phyloP scores from a whole-genome alignment of 441 rosid species.

The Jatropha multifida region DNA sequence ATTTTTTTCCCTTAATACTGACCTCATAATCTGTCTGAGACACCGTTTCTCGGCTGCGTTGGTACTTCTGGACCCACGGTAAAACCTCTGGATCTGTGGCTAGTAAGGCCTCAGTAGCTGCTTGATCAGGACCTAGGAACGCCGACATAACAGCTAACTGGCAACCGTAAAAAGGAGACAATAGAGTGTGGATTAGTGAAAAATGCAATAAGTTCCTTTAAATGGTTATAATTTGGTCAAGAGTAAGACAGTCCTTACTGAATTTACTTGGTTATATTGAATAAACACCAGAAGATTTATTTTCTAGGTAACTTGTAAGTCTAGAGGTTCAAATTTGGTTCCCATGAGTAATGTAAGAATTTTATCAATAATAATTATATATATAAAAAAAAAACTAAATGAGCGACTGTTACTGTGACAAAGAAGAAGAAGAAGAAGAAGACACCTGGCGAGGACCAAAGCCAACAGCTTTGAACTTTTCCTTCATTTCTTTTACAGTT shows the following conservation, averaged over 20 bases:
- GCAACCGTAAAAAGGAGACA: constrained; percentile 15
- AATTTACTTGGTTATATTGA: not conserved
- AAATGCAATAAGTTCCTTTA: not conserved
- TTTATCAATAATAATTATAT: not conserved
- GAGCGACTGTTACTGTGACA: not conserved
- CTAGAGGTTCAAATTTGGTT: not conserved
- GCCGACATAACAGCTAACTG: constrained; percentile 95
- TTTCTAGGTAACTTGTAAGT: not conserved
- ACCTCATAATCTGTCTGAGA: constrained; percentile 95
- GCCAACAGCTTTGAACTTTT: constrained; percentile 73
- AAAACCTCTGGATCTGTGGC: constrained; percentile 65
- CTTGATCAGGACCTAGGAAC: constrained; percentile 91
- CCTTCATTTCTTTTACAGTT: constrained; percentile 83
- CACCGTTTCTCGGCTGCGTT: constrained; percentile 89
- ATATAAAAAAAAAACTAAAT: not conserved
- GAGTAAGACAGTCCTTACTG: not conserved
- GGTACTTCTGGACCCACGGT: constrained; percentile 89
- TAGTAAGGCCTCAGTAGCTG: constrained; percentile 66
- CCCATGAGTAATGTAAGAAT: not conserved
- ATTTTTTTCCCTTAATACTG: constrained; percentile 7
- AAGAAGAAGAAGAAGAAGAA: not conserved
- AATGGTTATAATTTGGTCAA: not conserved
- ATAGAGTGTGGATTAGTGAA: constrained; percentile 10
- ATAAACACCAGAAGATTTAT: not conserved
- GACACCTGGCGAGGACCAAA: constrained; percentile 92